These are phyloP conservation scores for Prunus dulcis DNA, from an alignment of 306 rosid genomes.

Conservation along the genomic window DNA sequence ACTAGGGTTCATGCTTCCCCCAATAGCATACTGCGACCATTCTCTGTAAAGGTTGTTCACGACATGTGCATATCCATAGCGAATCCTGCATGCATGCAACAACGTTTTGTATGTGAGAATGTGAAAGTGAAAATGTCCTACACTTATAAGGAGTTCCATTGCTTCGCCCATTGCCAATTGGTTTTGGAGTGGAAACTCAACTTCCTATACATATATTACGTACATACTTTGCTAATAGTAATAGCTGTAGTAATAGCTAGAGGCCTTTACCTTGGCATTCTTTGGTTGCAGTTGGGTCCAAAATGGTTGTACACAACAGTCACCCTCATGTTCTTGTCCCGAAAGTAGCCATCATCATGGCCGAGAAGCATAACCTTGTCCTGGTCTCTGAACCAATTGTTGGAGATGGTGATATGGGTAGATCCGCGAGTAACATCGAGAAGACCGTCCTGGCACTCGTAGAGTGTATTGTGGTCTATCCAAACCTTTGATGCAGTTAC, in stretches of 20 bases:
- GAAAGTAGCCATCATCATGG: conserved; percentile 36
- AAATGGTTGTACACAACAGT: conserved; percentile 42
- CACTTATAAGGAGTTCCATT: no score
- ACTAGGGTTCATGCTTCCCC: conserved; percentile 38
- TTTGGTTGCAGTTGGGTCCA: conserved; percentile 48
- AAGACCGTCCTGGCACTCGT: conserved; percentile 39
- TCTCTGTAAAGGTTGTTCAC: conserved; percentile 37
- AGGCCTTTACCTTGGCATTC: conserved; percentile 39
- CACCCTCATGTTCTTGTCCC: conserved; percentile 40
- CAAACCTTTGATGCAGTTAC: conserved; percentile 36
- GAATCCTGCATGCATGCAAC: conserved; percentile 17
- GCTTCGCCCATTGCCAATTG: no score
- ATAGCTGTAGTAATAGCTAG: no score
- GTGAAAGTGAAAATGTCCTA: no score
- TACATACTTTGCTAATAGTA: no score
- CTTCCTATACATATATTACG: no score
- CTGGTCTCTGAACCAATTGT: conserved; percentile 46
- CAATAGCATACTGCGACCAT: conserved; percentile 35
- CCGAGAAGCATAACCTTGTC: conserved; percentile 50
- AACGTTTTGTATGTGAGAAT: no score
- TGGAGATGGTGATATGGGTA: conserved; percentile 36
- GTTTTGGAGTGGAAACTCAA: no score
- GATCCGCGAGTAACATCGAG: conserved; percentile 46
- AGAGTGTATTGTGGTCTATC: conserved; percentile 48
- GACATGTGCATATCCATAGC: conserved; percentile 42